A percentile compares a stretch with the other conserved stretches of the same genome.
phyloP scores from a whole-genome alignment of 1,139 yeast genomes.

The Taphrina wiesneri region DNA sequence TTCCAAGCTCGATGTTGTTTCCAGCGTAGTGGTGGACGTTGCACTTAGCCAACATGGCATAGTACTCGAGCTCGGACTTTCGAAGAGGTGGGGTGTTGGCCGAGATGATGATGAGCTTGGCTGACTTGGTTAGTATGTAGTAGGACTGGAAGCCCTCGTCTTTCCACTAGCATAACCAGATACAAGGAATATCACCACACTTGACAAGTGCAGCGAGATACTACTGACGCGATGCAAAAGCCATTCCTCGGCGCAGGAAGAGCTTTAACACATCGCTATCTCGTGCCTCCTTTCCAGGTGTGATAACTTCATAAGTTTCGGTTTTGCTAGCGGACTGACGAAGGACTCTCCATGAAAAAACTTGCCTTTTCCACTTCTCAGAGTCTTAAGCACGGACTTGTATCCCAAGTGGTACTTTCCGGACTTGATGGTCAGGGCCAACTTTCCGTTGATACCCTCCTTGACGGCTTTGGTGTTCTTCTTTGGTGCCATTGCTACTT shows the following conservation, averaged over 20 bases:
- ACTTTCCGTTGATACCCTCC: slow-evolving; percentile 79
- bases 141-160: not conserved
- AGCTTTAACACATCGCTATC: not conserved
- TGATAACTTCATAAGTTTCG: not conserved
- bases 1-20: slow-evolving; percentile 95
- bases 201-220: too few species aligned
- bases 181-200: not conserved
- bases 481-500: slow-evolving; percentile 18
- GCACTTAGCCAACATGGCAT: slow-evolving; percentile 99
- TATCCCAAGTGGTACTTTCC: slow-evolving; percentile 99
- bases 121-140: slow-evolving; percentile 43
- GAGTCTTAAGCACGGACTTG: slow-evolving; percentile 98
- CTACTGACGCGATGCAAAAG: too few species aligned
- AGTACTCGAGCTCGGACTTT: slow-evolving; percentile 99
- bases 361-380: slow-evolving; percentile 75
- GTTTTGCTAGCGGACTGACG: slow-evolving; percentile 2
- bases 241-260: too few species aligned
- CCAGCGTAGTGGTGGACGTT: slow-evolving; percentile 90
- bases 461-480: slow-evolving; percentile 24
- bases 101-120: slow-evolving; percentile 96
- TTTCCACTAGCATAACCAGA: not conserved
- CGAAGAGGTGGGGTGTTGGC: slow-evolving; percentile 99
- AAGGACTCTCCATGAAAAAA: slow-evolving; percentile 31
- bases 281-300: not conserved
- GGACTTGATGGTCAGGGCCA: slow-evolving; percentile 96